Evolutionary conservation across 441 rosid genomes (phyloP), one percentile per base, ranked within the genome.

Genomic region (Capsella rubella): DNA sequence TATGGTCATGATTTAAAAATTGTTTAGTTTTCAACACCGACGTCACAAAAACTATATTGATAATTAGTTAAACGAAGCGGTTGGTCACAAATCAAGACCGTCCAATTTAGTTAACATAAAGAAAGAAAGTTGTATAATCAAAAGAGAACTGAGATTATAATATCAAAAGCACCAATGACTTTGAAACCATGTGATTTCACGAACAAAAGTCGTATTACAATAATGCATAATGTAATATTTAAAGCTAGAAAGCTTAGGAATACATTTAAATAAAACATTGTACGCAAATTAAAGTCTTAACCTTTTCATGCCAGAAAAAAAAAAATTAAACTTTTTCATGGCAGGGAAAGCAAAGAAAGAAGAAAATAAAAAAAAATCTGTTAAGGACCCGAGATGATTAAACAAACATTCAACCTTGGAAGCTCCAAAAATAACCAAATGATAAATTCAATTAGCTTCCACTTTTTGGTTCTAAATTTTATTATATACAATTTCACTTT

Each of bases 101-200:
- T 29, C 68, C 64, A 80, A 69, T 63, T 60, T 72, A 64, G 16
- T 63, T 79, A 63, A 77, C 73, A 69, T 67, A 40, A 21, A 21
- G 8, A 50, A 74, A 58, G 53, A 55, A 16, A 60, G 43, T 28
- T 37, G 11, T 13, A 25, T 59, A 56, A 66, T 6, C 14, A 51
- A 59, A 71, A 29, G 21, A 6, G 37, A 34, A 34, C 25, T 42
- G 8, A 28, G 35, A 25, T 25, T 64, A 77, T n/a, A 56, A 51
- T 76, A 81, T 39, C 37, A 81, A 32, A 21, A 76, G 81, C 81
- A 73, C 89, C 86, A 82, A 84, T 77, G 64, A 69, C 64, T 60
- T 52, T 71, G 79, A 45, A 29, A 78, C 86, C 95, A 92, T 86
- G 96, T 88, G 96, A 83, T 63, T 71, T 75, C 87, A 84, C 74